Evolutionary conservation across 2,329 filamentous ascomycete genomes (phyloP).

Genomic region (Pseudocercospora pini-densiflorae): DNA sequence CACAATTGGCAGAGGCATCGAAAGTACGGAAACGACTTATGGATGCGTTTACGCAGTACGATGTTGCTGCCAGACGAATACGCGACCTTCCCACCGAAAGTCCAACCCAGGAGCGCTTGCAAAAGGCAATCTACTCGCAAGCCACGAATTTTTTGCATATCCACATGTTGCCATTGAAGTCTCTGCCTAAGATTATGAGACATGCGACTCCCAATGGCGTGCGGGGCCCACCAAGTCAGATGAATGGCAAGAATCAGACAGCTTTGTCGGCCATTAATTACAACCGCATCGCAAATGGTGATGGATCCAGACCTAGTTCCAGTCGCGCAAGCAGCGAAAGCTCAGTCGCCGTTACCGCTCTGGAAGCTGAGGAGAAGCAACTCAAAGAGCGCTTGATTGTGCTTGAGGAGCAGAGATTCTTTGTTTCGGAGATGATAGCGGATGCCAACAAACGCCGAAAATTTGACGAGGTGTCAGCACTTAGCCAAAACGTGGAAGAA

Average conservation of each 20-base stretch:
- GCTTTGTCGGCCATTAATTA: constrained; percentile 65
- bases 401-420: constrained; percentile 87
- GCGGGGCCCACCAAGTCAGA: constrained; percentile 28
- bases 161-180: constrained; percentile 83
- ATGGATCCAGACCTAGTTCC: constrained; percentile 45
- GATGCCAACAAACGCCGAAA: constrained; percentile 75
- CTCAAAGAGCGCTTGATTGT: constrained; percentile 80
- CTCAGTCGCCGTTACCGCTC: constrained; percentile 57
- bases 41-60: constrained; percentile 88
- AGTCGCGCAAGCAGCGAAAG: constrained; percentile 57
- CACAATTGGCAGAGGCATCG: constrained; percentile 81
- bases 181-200: constrained; percentile 53
- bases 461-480: constrained; percentile 83
- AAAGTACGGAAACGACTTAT: constrained; percentile 89
- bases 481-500: constrained; percentile 82
- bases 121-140: constrained; percentile 80
- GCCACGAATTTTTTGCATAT: constrained; percentile 83
- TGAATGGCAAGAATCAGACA: constrained; percentile 41
- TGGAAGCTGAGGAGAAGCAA: constrained; percentile 84
- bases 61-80: constrained; percentile 77
- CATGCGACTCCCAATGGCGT: constrained; percentile 60
- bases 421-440: constrained; percentile 84
- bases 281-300: constrained; percentile 54
- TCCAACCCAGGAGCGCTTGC: constrained; percentile 72
- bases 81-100: constrained; percentile 77